Evolutionary conservation across 257 asterid species (phyloP).

Genomic region (Ehretia macrophylla): DNA sequence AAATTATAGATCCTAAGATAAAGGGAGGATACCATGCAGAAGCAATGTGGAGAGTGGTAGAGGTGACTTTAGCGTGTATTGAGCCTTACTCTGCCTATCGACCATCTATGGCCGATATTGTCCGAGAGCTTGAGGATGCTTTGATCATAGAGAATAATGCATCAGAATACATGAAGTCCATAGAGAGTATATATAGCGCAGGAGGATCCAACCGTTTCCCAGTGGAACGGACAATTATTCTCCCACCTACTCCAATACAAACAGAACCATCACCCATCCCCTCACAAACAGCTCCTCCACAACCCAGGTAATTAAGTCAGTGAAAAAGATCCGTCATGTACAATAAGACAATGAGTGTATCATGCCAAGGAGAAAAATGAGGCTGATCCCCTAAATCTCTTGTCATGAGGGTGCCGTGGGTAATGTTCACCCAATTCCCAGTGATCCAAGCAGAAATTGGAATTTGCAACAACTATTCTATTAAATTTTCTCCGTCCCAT

Average conservation of each 20-base stretch:
- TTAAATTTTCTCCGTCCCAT: conserved; percentile 1
- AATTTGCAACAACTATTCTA: conserved; percentile 9
- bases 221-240: conserved; percentile 55
- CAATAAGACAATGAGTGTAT: too few species aligned
- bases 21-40: conserved; percentile 55
- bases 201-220: conserved; percentile 84
- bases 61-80: conserved; percentile 85
- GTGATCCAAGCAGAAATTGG: conserved; percentile 1
- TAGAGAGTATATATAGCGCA: conserved; percentile 31
- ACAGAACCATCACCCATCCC: conserved; percentile 42
- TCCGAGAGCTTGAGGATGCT: conserved; percentile 90
- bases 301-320: conserved; percentile 50
- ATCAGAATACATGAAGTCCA: conserved; percentile 46
- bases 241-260: conserved; percentile 49
- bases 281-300: conserved; percentile 55
- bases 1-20: conserved; percentile 38
- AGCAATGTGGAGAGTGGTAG: conserved; percentile 63
- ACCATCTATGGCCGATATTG: conserved; percentile 80
- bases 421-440: conserved; percentile 8
- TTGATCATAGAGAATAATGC: conserved; percentile 60
- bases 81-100: conserved; percentile 79
- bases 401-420: neutral
- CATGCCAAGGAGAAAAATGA: conserved; percentile 5
- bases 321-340: conserved; percentile 4
- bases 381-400: conserved; percentile 1